Evolutionary conservation across 805 yeast genomes (phyloP), one percentile per base, ranked within the genome.

Genomic region (Maudiozyma bulderi): DNA sequence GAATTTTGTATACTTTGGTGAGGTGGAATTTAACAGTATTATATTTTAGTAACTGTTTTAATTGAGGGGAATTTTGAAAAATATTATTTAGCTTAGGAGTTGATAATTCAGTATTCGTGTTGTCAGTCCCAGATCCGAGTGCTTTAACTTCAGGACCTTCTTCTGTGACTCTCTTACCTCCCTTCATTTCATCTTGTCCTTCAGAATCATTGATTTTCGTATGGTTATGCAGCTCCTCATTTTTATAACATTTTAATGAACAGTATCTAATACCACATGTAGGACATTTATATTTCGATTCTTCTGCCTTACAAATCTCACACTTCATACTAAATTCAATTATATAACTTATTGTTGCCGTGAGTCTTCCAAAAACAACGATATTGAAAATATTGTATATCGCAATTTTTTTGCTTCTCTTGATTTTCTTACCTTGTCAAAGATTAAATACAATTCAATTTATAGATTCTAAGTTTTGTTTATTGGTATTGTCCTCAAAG

Each of bases 181-280:
- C 55, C 47, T 74, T 81, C 6, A 49, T 26, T 40, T n/a, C 43
- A n/a, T 40, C 43, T 29, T n/a, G 13, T 5, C 10, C 20, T 11
- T n/a, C 3, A 1, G 11, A 6, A 15, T 14, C 29, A 8, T 35
- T 35, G 6, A 15, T 8, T n/a, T 35, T 35, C 6, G 38, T 8
- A 33, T 46, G 48, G 5, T 4, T 34, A 40, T 34, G 75, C 62
- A 59, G 79, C 13, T 53, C 56, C 10, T 46, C 44, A 51, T 59
- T 53, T 41, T 64, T 82, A 58, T 73, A 83, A 56, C 90, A 83
- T 3, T 48, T 54, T n/a, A 83, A 54, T 0, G 85, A 78, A 59
- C 90, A 83, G 53, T 75, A 75, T 47, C 63, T 60, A 13, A 69
- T 55, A 1, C 62, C 64, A 58, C 80, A 75, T 49, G 66, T 72